Evolutionary conservation across 2,329 filamentous ascomycete species (phyloP), one percentile per base, ranked within the genome.

Genomic region (Ophiostoma novo-ulmi): DNA sequence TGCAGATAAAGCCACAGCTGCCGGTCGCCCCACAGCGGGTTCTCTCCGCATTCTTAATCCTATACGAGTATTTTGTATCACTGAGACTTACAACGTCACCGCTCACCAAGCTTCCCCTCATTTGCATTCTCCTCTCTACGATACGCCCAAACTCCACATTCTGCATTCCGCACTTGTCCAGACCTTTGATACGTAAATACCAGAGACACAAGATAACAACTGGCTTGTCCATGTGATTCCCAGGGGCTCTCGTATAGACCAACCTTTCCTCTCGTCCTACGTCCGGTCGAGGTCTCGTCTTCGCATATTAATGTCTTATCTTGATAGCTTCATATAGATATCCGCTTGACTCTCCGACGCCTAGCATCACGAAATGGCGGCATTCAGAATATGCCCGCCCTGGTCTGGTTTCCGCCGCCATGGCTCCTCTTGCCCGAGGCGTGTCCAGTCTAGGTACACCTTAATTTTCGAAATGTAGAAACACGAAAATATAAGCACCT

Each of bases 101-200:
- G 31, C 52, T 58, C 52, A 44, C 11, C 52, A 58, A 13, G 52
- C 52, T 58, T 58, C 52, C 52, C 52, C 52, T 58, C 52, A 58
- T 58, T 58, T 58, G 22, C 5, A 26, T 58, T 58, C n/a, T 58
- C 52, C 52, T 26, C n/a, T 58, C n/a, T 13, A 22, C 52, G 8
- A 58, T 58, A 58, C 52, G 52, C 52, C 52, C 26, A 55, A 26
- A 31, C 52, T n/a, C 52, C 52, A 31, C 52, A 31, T 44, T 44
- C 39, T 44, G 48, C 48, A 22, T 55, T 55, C 48, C 48, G 48
- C 48, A 22, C 48, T 26, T 7, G 48, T 20, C 3, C 7, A 44
- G 39, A 31, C 31, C 44, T n/a, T 48, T 48, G 2, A 4, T 31
- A 31, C 31, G 31, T 31, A 31, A 31, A 31, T 3, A 31, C 31